Evolutionary conservation across 1,284 basidiomycete species (phyloP).

Genomic region (Dichomitus squalens): DNA sequence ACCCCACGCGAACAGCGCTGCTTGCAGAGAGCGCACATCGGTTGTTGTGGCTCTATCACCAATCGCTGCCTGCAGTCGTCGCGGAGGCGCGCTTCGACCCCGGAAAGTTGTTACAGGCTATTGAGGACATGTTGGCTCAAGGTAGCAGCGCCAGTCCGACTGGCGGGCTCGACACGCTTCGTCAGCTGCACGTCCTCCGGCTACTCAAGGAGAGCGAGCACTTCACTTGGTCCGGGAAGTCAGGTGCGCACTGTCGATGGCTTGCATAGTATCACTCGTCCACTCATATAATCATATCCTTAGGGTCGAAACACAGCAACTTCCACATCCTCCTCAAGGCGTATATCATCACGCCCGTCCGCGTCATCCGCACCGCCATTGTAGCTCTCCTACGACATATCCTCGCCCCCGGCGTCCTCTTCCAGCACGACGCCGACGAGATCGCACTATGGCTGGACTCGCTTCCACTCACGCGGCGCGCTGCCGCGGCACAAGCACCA

Average conservation of each 20-base stretch:
- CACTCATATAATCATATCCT: slow-evolving; percentile 3
- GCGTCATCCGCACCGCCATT: slow-evolving; percentile 58
- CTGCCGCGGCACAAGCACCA: slow-evolving; percentile 39
- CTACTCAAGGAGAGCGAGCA: slow-evolving; percentile 74
- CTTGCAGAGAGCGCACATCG: slow-evolving; percentile 80
- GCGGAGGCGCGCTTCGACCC: slow-evolving; percentile 85
- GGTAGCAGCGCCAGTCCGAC: neutral
- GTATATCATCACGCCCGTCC: slow-evolving; percentile 52
- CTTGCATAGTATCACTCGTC: neutral
- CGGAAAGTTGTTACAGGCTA: slow-evolving; percentile 73
- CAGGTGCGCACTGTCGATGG: slow-evolving; percentile 45
- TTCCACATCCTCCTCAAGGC: slow-evolving; percentile 71
- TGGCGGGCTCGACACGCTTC: slow-evolving; percentile 58
- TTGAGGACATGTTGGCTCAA: slow-evolving; percentile 35
- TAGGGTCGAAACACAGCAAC: slow-evolving; percentile 50
- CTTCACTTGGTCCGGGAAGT: slow-evolving; percentile 78
- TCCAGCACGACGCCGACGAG: slow-evolving; percentile 81
- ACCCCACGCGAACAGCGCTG: slow-evolving; percentile 52
- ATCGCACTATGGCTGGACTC: slow-evolving; percentile 76
- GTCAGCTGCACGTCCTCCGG: slow-evolving; percentile 80
- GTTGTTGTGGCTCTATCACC: slow-evolving; percentile 84
- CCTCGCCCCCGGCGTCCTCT: slow-evolving; percentile 73
- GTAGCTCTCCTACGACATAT: slow-evolving; percentile 60
- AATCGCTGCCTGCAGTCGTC: slow-evolving; percentile 71
- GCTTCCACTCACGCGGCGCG: slow-evolving; percentile 46